phyloP scores from a whole-genome alignment of 345 rosid genomes.

The Noccaea caerulescens region DNA sequence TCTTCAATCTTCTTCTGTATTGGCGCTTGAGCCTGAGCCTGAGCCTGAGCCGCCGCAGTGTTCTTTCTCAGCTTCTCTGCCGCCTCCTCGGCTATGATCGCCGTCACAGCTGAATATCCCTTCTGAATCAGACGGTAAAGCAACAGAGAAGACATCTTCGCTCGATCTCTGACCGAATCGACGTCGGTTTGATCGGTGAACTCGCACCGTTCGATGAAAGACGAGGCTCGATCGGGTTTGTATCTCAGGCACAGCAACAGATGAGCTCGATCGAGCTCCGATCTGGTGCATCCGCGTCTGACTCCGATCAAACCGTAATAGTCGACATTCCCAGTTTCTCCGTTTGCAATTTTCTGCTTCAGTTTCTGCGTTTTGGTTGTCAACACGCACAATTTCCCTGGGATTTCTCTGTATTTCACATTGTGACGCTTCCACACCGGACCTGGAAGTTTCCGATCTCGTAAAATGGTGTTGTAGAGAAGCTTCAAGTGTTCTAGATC shows the following conservation, averaged over 20 bases:
- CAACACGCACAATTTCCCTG: slow-evolving; percentile 74
- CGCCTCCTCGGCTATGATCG: slow-evolving; percentile 65
- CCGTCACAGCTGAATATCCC: slow-evolving; percentile 69
- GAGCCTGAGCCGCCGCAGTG: slow-evolving; percentile 52
- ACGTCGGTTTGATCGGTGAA: slow-evolving; percentile 67
- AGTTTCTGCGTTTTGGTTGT: slow-evolving; percentile 64
- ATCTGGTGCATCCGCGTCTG: slow-evolving; percentile 81
- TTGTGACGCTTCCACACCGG: slow-evolving; percentile 94
- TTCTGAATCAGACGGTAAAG: slow-evolving; percentile 84
- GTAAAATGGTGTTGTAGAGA: slow-evolving; percentile 77
- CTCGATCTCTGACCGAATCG: slow-evolving; percentile 75
- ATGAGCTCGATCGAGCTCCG: slow-evolving; percentile 92
- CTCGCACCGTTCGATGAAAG: slow-evolving; percentile 79
- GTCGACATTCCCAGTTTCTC: slow-evolving; percentile 83
- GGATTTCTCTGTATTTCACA: slow-evolving; percentile 83
- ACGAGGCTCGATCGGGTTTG: slow-evolving; percentile 79
- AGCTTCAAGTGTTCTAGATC: slow-evolving; percentile 94
- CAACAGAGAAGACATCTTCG: slow-evolving; percentile 76
- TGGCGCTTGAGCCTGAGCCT: slow-evolving; percentile 47
- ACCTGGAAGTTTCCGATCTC: slow-evolving; percentile 90
- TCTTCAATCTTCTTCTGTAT: slow-evolving; percentile 37
- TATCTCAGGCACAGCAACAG: slow-evolving; percentile 69
- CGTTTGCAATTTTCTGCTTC: slow-evolving; percentile 76
- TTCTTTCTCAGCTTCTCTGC: slow-evolving; percentile 65
- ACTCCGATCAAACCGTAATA: slow-evolving; percentile 81